These are phyloP conservation scores for Gryganskiella cystojenkinii DNA, from an alignment of 192 early-diverging fungal species.

Conservation along the genomic window DNA sequence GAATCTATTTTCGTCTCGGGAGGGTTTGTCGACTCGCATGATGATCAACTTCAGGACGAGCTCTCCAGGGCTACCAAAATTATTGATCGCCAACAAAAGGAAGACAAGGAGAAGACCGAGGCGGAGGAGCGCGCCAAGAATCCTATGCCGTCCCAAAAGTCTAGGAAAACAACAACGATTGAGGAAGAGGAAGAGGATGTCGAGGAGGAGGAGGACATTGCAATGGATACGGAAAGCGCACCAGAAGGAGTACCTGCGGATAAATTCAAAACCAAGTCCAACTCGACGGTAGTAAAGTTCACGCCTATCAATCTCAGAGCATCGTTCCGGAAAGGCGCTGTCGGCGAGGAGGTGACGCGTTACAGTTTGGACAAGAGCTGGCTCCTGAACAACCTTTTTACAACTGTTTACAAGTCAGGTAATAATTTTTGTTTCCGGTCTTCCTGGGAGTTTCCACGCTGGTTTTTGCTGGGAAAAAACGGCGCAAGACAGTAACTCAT, in stretches of 20 bases:
- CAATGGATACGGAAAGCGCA: neutral
- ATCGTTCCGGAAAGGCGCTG: conserved; percentile 82
- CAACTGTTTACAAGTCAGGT: conserved; percentile 58
- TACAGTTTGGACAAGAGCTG: conserved; percentile 94
- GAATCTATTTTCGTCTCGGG: conserved; percentile 7
- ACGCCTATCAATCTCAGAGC: conserved; percentile 81
- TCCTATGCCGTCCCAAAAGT: neutral
- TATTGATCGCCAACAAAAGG: conserved; percentile 73
- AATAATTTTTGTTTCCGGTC: neutral
- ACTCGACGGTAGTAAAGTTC: conserved; percentile 61
- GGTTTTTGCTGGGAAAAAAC: too few relatives aligned
- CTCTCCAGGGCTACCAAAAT: conserved; percentile 56
- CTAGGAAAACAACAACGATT: conserved; percentile 17
- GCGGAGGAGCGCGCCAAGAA: conserved; percentile 18
- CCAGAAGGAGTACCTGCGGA: neutral
- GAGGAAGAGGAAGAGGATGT: conserved; percentile 17
- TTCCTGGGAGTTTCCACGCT: neutral
- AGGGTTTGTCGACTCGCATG: conserved; percentile 51
- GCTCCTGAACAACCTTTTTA: conserved; percentile 71
- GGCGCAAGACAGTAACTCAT: too few relatives aligned
- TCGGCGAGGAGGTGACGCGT: conserved; percentile 71
- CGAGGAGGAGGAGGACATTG: conserved; percentile 9
- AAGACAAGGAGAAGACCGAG: conserved; percentile 46
- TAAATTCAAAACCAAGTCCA: neutral
- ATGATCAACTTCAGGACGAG: conserved; percentile 61